Evolutionary conservation across 495 filamentous ascomycete species (phyloP).

Genomic region (Astrothelium macrocarpum): DNA sequence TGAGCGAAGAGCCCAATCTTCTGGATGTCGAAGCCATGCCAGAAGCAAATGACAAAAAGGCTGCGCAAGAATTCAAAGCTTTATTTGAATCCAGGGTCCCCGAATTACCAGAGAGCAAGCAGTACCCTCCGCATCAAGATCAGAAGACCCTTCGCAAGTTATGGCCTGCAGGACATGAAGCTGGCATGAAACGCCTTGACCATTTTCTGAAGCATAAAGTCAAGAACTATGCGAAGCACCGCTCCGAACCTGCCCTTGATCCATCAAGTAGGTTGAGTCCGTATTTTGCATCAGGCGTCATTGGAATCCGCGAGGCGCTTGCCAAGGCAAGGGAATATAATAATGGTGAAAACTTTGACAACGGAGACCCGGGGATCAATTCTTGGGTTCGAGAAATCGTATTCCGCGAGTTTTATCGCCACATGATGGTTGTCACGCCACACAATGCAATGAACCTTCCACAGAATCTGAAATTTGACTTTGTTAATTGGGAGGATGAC

Average conservation of each 20-base stretch:
- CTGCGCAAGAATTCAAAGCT: conserved; percentile 22
- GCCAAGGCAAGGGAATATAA: conserved; percentile 23
- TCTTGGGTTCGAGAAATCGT: conserved; percentile 40
- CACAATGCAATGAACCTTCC: conserved; percentile 39
- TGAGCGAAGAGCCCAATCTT: conserved; percentile 27
- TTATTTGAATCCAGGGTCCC: conserved; percentile 30
- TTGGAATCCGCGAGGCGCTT: conserved; percentile 32
- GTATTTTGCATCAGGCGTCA: conserved; percentile 37
- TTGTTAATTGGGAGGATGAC: conserved; percentile 39
- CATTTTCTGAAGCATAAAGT: conserved; percentile 33
- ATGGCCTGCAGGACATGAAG: conserved; percentile 37
- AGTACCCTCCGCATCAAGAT: conserved; percentile 31
- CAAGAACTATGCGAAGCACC: conserved; percentile 30
- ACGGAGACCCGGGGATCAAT: conserved; percentile 21
- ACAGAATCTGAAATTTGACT: conserved; percentile 39
- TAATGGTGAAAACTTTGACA: conserved; percentile 26
- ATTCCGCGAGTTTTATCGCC: conserved; percentile 39
- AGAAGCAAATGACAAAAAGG: conserved; percentile 23
- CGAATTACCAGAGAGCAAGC: conserved; percentile 29
- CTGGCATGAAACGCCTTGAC: conserved; percentile 32
- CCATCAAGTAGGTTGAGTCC: conserved; percentile 32
- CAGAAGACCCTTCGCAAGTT: conserved; percentile 30
- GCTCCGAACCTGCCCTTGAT: conserved; percentile 33
- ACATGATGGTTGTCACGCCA: conserved; percentile 34
- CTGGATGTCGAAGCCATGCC: conserved; percentile 29